Evolutionary conservation across 176 grass and related monocot species (phyloP), one percentile per base, ranked within the genome.

Genomic region (Panicum miliaceum): DNA sequence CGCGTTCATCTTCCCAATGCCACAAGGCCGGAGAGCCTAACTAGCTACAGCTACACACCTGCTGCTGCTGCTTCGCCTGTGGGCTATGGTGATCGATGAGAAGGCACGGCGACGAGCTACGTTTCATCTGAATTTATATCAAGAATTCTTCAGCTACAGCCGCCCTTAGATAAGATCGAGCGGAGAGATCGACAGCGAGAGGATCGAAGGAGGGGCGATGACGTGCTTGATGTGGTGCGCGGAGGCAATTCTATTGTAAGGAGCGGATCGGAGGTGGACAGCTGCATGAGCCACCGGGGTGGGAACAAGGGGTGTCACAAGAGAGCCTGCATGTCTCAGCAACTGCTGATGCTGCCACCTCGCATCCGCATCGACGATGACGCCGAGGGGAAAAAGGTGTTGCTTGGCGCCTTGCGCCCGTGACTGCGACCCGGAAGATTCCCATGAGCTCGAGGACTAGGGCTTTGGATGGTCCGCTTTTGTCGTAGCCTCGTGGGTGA

Each of bases 311-410:
- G 45, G 80, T 54, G 27, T 43, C 50, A 50, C 51, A 76, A 68
- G 51, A 68, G 70, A 34, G 52, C 35, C 19, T 81, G 61, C 76
- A 81, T 61, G 81, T 45, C 65, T 56, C 66, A 72, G n/a, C 75
- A 82, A 78, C 59, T 75, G 59, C 54, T 79, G 51, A 48, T 18
- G 38, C 65, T 4, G 48, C 32, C 20, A 40, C 69, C 66, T 65
- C 8, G 45, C 8, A 82, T 77, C 64, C 7, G 20, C 23, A 37
- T 76, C 88, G 16, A 50, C n/a, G 8, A 26, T 65, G 82, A 89
- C 87, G 54, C 73, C 62, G 2, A 13, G 18, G n/a, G 41, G 8
- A 62, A 89, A 89, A 89, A 89, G 88, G 88, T 85, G 77, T 70
- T 47, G 47, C 77, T 64, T 85, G 82, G 70, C 71, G 62, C 50